Evolutionary conservation across 1,284 basidiomycete species (phyloP).

Genomic region (Fomitopsis schrenkii): DNA sequence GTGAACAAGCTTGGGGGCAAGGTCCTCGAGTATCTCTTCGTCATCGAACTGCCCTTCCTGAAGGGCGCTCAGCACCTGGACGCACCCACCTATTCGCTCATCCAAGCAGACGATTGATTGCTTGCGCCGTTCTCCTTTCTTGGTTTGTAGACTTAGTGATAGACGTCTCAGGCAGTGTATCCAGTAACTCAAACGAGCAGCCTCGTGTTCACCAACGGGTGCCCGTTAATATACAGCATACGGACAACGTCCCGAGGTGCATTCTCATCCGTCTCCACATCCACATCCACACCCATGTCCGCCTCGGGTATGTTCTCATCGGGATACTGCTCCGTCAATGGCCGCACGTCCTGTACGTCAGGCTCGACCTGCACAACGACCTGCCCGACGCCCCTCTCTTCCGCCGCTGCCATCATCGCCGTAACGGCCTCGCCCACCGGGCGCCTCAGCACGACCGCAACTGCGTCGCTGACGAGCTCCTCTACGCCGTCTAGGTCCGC

Average conservation of each 20-base stretch:
- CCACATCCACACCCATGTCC: conserved; percentile 14
- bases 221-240: conserved; percentile 73
- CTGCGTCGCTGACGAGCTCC: conserved; percentile 49
- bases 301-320: background rate
- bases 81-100: conserved; percentile 84
- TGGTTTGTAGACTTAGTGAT: background rate
- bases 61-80: conserved; percentile 78
- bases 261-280: conserved; percentile 23
- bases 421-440: conserved; percentile 51
- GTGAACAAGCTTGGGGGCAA: conserved; percentile 80
- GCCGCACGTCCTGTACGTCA: conserved; percentile 38
- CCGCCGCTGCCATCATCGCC: conserved; percentile 50
- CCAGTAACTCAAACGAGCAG: conserved; percentile 45
- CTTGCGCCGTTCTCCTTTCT: background rate
- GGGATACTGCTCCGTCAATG: conserved; percentile 24
- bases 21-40: conserved; percentile 92
- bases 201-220: conserved; percentile 72
- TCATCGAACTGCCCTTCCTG: conserved; percentile 86
- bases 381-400: conserved; percentile 41
- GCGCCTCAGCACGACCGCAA: conserved; percentile 55
- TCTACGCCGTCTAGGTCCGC: conserved; percentile 56
- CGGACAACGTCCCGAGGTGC: conserved; percentile 32
- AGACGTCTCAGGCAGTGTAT: background rate
- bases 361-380: conserved; percentile 50
- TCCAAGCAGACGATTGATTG: conserved; percentile 67